These are phyloP conservation scores for Synchytrium microbalum DNA, from an alignment of 371 early-diverging fungal genomes.

Conservation along the genomic window DNA sequence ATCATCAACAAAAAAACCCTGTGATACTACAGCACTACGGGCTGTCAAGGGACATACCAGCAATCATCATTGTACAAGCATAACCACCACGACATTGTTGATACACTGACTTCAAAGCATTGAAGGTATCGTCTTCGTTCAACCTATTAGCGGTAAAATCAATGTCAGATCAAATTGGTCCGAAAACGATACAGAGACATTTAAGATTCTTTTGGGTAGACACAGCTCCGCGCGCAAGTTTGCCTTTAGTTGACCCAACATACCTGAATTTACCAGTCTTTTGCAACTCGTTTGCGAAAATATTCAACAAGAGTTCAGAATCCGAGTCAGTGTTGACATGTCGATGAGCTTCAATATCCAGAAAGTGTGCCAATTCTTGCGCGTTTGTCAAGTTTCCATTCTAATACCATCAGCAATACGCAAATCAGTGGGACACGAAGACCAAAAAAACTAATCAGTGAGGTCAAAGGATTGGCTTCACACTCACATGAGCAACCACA, in stretches of 20 bases:
- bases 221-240: background rate
- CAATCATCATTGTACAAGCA: constrained; percentile 92
- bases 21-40: background rate
- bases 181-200: background rate
- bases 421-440: constrained; percentile 1
- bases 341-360: constrained; percentile 91
- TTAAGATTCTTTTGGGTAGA: constrained; percentile 7
- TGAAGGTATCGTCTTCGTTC: constrained; percentile 94
- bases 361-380: constrained; percentile 67
- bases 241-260: constrained; percentile 1
- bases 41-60: constrained; percentile 41
- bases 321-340: constrained; percentile 98
- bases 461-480: too few species aligned
- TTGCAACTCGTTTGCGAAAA: constrained; percentile 74
- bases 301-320: constrained; percentile 91
- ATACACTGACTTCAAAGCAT: constrained; percentile 77
- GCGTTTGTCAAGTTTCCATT: constrained; percentile 97
- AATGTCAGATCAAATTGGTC: background rate
- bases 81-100: constrained; percentile 82
- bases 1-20: background rate
- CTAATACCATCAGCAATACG: constrained; percentile 29
- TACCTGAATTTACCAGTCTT: constrained; percentile 87
- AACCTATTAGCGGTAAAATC: constrained; percentile 45
- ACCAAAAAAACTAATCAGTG: too few species aligned
- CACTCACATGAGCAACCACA: constrained; percentile 84